These are phyloP conservation scores for Ambrosia hybrid DNA, from an alignment of 140 eudicot species.

Conservation along the genomic window DNA sequence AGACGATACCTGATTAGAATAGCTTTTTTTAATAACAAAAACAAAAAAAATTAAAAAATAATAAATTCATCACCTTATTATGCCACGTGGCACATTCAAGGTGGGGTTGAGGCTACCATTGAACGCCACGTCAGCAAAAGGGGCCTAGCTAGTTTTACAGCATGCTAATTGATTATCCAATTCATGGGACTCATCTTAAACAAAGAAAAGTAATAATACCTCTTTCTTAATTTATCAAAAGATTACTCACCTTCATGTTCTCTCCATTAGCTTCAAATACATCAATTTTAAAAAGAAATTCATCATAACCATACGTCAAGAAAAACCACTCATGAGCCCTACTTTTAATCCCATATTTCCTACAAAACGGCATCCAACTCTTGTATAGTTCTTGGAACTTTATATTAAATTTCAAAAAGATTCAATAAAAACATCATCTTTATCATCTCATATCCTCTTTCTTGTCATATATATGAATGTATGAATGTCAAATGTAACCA, in stretches of 20 bases:
- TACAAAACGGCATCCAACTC: conserved; percentile 72
- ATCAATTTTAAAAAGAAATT: conserved; percentile 35
- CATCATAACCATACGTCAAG: conserved; percentile 51
- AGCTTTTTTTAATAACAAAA: too few relatives aligned
- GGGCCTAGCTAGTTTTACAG: too few relatives aligned
- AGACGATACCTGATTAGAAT: too few relatives aligned
- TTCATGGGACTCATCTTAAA: not conserved
- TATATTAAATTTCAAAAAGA: conserved; percentile 19
- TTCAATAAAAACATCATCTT: conserved; percentile 30
- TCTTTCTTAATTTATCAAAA: too few relatives aligned
- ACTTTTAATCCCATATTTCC: conserved; percentile 53
- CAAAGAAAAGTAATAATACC: too few relatives aligned
- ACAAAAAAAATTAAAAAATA: too few relatives aligned
- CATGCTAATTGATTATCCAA: too few relatives aligned
- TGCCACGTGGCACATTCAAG: too few relatives aligned
- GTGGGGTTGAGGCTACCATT: too few relatives aligned
- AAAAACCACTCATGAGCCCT: conserved; percentile 69
- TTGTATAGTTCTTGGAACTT: conserved; percentile 18
- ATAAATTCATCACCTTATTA: too few relatives aligned
- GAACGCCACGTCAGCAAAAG: too few relatives aligned
- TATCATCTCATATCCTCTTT: conserved; percentile 8
- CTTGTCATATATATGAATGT: conserved; percentile 24
- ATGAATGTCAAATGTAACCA: not conserved
- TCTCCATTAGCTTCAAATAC: conserved; percentile 50
- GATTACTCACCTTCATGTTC: conserved; percentile 40